Conservation (phyloP, 176 grass and related monocot species). For the Dendrocalamus sinicus region DNA sequence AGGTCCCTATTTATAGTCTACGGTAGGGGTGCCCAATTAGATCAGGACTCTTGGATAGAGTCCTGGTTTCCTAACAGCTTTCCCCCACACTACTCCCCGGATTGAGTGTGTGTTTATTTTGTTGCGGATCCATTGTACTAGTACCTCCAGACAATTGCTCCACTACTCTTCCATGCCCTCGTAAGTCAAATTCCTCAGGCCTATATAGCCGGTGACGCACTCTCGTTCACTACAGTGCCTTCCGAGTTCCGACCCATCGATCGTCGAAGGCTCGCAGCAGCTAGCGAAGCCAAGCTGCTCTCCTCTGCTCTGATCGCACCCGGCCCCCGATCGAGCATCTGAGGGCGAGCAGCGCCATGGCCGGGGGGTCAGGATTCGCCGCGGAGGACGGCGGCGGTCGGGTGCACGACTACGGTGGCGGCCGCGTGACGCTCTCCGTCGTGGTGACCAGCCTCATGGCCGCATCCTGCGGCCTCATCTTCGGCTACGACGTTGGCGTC, state of each 20-base stretch:
- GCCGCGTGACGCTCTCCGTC: constrained; percentile 53
- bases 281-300: neutral
- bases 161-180: too few relatives aligned
- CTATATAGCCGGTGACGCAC: too few relatives aligned
- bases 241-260: neutral
- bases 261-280: neutral
- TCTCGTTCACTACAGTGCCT: neutral
- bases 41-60: too few relatives aligned
- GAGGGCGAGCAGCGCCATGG: constrained; percentile 9
- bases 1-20: too few relatives aligned
- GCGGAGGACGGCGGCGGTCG: neutral
- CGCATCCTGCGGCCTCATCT: constrained; percentile 74
- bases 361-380: constrained; percentile 6
- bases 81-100: too few relatives aligned
- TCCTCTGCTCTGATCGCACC: neutral
- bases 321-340: neutral
- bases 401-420: constrained; percentile 35
- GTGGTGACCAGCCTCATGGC: constrained; percentile 67
- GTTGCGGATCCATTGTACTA: too few relatives aligned
- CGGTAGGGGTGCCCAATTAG: too few relatives aligned
- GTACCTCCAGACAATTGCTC: too few relatives aligned
- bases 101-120: too few relatives aligned
- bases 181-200: too few relatives aligned
- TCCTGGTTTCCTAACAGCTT: too few relatives aligned
- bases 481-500: constrained; percentile 69